Evolutionary conservation across 1,284 basidiomycete species (phyloP), one percentile per base, ranked within the genome.

Genomic region (Cystobasidium sp.): DNA sequence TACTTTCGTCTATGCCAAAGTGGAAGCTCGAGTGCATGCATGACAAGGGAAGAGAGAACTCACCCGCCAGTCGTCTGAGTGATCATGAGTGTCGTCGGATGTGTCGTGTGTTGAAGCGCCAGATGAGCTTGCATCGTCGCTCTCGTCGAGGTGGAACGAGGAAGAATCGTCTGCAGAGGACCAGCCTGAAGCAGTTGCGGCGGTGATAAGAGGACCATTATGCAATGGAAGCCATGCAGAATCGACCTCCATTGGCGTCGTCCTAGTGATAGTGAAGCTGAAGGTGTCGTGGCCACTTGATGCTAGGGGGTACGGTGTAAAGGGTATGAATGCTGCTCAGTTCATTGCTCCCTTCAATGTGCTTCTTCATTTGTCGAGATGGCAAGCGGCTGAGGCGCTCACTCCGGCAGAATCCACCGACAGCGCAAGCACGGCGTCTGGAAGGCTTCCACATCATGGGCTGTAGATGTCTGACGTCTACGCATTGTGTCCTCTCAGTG

Each of bases 61-160:
- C 3, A 63, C 61, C 44, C 61, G 61, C 61, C 61, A 63, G 44
- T 63, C 61, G 9, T 63, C 43, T 10, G 47, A 51, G 6, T 49
- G 61, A 43, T 39, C 24, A 43, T 51, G 37, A 9, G 31, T 41
- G 14, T 52, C 64, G 14, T 55, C 64, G 22, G 64, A 66, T 18
- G 64, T 66, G 51, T n/a, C 39, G 16, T 43, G 37, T 22, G 51
- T 66, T 22, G 64, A 66, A 16, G 6, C 51, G 24, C 22, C 39
- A 41, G 64, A 66, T 18, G 64, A 66, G 39, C 41, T 37, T 12
- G 64, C 47, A 66, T 46, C 44, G 51, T 47, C 56, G 39, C 37
- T 41, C 39, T 59, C 24, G 16, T 56, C 64, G 37, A 53, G 53
- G 49, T 37, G 16, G 37, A 53, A 66, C 1, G 24, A 47, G 8